Evolutionary conservation across 1,284 basidiomycete genomes (phyloP).

Genomic region (Moesziomyces antarcticus): DNA sequence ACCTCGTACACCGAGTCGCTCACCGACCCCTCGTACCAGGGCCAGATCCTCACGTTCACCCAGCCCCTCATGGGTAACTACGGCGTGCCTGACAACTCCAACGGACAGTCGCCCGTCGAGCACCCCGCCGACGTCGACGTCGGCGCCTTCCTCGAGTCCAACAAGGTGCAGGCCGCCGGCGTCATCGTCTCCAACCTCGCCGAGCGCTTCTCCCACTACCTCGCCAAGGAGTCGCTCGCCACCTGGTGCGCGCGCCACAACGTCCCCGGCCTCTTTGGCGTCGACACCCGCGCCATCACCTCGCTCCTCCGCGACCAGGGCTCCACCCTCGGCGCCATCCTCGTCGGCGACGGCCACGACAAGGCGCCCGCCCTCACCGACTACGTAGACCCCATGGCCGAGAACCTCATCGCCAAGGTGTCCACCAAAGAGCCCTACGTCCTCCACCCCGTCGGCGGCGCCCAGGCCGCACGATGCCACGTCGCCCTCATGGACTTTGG

Average conservation of each 20-base stretch:
- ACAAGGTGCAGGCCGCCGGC: slow-evolving; percentile 88
- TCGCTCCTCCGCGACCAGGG: slow-evolving; percentile 93
- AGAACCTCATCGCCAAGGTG: slow-evolving; percentile 92
- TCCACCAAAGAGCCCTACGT: slow-evolving; percentile 87
- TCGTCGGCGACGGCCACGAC: slow-evolving; percentile 80
- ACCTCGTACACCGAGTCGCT: slow-evolving; percentile 99
- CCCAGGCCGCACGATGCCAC: slow-evolving; percentile 72
- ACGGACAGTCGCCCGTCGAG: slow-evolving; percentile 65
- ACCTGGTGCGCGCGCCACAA: slow-evolving; percentile 92
- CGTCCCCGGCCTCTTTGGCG: slow-evolving; percentile 92
- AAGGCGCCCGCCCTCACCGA: slow-evolving; percentile 70
- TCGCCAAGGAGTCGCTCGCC: slow-evolving; percentile 89
- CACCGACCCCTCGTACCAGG: slow-evolving; percentile 98
- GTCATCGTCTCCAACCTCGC: slow-evolving; percentile 95
- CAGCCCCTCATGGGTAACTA: slow-evolving; percentile 99
- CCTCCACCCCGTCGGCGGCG: slow-evolving; percentile 84
- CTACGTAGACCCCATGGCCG: slow-evolving; percentile 84
- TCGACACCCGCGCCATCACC: slow-evolving; percentile 97
- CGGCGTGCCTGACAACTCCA: slow-evolving; percentile 84
- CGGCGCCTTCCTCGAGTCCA: slow-evolving; percentile 78
- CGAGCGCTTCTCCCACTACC: slow-evolving; percentile 92
- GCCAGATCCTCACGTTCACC: slow-evolving; percentile 98
- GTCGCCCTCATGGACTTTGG: slow-evolving; percentile 98
- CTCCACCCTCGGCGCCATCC: slow-evolving; percentile 91
- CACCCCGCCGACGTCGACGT: slow-evolving; percentile 73